Base-by-base conservation (phyloP, 2,329 filamentous ascomycete genomes). In the Cordyceps farinosa region DNA sequence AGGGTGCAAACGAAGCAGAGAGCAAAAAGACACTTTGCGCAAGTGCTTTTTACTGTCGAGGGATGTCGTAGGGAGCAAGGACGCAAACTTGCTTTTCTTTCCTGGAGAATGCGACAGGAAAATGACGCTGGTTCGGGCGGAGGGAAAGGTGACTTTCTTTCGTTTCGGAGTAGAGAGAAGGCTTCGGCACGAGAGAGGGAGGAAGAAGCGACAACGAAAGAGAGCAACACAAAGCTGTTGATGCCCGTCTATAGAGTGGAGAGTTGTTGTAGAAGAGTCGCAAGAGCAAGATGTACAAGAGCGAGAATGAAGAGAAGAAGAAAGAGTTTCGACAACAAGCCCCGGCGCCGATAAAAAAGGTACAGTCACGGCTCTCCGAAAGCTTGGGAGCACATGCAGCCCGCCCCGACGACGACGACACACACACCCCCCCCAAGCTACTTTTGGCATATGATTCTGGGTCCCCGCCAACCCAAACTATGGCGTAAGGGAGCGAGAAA, bases 361-460 rank as follows among this genome's bases (percentile, higher is more conserved):
- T 47, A 62, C 51, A 42, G 60, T 62, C 51, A 42, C 44, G 60
- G 44, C 48, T 61, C n/a, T 36, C 58, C 48, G 40, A 61, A 54
- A 45, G 50, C 58, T 52, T 60, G 15, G 38, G 40, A 61, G 58
- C 58, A 61, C 58, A 54, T 54, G 50, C 58, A 54, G 42, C 9
- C 51, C 15, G 40, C 38, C 13, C 38, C 44, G 55, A 53, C 32
- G 34, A 27, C 59, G 22, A 58, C n/a, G n/a, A n/a, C n/a, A n/a
- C 51, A 55, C 15, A 47, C 40, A 2, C 44, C 3, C 9, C 17
- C 48, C 38, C 38, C 32, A 44, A 58, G 38, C 42, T 32, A 22
- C 36, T 50, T 62, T 62, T 65, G 56, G 55, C 64, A 65, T 65
- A 65, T 63, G 64, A 65, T 65, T 63, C 64, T 62, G 60, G 64